Base-by-base conservation (phyloP, 805 yeast species). In the Candida methanosorbosa region DNA sequence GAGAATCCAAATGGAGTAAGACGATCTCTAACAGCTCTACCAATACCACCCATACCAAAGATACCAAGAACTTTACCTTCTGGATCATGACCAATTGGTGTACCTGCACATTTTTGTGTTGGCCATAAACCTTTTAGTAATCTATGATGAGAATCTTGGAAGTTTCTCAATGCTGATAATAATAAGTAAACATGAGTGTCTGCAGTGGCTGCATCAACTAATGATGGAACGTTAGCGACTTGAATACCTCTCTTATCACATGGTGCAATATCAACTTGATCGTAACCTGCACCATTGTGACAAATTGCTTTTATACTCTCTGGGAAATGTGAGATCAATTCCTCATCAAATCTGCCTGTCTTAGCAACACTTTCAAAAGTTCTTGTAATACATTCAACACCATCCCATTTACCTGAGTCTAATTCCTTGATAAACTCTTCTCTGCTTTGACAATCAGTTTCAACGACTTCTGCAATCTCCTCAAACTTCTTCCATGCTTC, bases 31-130 rank as follows among this genome's bases (percentile, higher is more conserved):
- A 86, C 76, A 21, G 84, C 82, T 38, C 87, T 73, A 31, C 95
- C 95, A 58, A 86, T 85, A 24, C 94, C 94, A 23, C 95, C 95
- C 73, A 86, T 69, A 13, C 95, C 95, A 34, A 81, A 63, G 36
- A 86, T 77, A 32, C 95, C 95, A 17, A 86, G 78, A 15, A 67
- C 67, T 50, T 80, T 79, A 8, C 84, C 85, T 41, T 67, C 75
- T 14, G 94, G 94, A 49, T 80, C 88, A 49, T 71, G 70, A 7
- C 94, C 94, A 31, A 75, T 57, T 7, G 76, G 69, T 1, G 78
- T 70, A 3, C 79, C 81, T 3, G 63, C 75, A 44, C 62, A 54
- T 40, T 66, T 65, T 13, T 25, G 14, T 3, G 55, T 44, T 13
- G 70, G 68, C 90, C 94, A 85, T 37, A 72, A 63, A 17, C 87